Base-by-base conservation (phyloP, 306 rosid genomes). In the Cucumis hystrix region DNA sequence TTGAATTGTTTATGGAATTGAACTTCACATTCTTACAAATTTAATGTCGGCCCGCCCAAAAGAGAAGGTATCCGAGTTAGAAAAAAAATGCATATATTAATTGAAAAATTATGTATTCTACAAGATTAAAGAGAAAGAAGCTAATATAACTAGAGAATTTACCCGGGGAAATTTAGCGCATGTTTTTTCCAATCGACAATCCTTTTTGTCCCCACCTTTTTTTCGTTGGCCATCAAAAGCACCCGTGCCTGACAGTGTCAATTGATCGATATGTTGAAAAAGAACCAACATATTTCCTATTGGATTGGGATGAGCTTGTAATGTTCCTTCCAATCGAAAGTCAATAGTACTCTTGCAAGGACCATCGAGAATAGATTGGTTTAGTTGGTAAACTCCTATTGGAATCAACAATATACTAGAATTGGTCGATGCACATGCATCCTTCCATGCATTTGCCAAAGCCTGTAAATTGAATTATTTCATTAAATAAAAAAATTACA, bases 201-300 rank as follows among this genome's bases (percentile, higher is more conserved):
- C 78, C 33, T 83, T 74, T 51, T 47, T 20, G 18, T 61, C 79
- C 87, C 93, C 85, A 55, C 86, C 40, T 7, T 13, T 57, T 49
- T 13, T 57, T 49, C 93, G 89, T 41, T 76, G 74, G 12, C 91
- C 93, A 69, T 89, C 88, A 55, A 87, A 84, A 59, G 55, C 54
- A 55, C 91, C 91, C 6, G 30, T 54, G 16, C 89, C 93, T 1
- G 80, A 77, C 7, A 89, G 0, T 7, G 87, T 85, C 41, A 89
- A 77, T 21, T 0, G 14, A 49, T 79, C 58, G 52, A 87, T 4
- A 74, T 67, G 28, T 16, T 15, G 16, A 30, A 89, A 25, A 20
- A 17, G 60, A 17, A 89, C 5, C 90, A 90, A 83, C 0, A 54
- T 64, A 59, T 60, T 82, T 0, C 61, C 80, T 5, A 3, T 3